Conservation (phyloP, 2,329 filamentous ascomycete genomes). For the Dothideomycetidae sp. region DNA sequence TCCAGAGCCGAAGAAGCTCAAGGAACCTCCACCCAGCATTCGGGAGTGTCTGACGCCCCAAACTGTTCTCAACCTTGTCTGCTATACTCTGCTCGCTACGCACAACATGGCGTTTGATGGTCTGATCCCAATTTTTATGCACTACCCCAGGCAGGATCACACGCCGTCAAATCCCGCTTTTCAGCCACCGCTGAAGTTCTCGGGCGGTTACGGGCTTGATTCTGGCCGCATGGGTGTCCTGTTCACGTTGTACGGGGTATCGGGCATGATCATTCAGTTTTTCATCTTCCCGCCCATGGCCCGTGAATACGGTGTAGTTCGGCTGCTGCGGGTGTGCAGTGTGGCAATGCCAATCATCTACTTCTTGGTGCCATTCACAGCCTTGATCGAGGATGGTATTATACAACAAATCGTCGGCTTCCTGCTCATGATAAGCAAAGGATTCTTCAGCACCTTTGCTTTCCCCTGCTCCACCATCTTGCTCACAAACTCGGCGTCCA, state of each 20-base stretch:
- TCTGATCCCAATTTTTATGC: conserved; percentile 74
- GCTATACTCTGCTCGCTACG: conserved; percentile 68
- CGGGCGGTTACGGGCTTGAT: conserved; percentile 60
- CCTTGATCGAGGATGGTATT: conserved; percentile 39
- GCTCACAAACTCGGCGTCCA: conserved; percentile 71
- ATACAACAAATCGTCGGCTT: conserved; percentile 49
- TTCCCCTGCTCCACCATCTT: conserved; percentile 86
- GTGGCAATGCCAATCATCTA: conserved; percentile 61
- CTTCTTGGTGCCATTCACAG: conserved; percentile 66
- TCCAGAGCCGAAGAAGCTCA: conserved; percentile 13
- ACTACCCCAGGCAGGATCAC: conserved; percentile 49
- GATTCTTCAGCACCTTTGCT: conserved; percentile 62
- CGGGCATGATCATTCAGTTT: conserved; percentile 74
- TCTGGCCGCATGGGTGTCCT: conserved; percentile 68
- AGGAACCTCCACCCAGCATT: conserved; percentile 29
- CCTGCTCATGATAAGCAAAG: conserved; percentile 56
- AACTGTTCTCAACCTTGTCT: conserved; percentile 57
- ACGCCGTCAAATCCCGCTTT: conserved; percentile 39
- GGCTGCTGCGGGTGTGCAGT: conserved; percentile 55
- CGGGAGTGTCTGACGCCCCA: conserved; percentile 59
- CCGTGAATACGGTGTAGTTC: conserved; percentile 55
- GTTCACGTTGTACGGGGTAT: conserved; percentile 69
- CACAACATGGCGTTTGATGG: conserved; percentile 80
- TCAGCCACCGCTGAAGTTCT: conserved; percentile 64
- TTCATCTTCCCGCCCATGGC: conserved; percentile 68